These are phyloP conservation scores for Tolypocladium inflatum DNA, from an alignment of 2,329 filamentous ascomycete species.

Conservation along the genomic window DNA sequence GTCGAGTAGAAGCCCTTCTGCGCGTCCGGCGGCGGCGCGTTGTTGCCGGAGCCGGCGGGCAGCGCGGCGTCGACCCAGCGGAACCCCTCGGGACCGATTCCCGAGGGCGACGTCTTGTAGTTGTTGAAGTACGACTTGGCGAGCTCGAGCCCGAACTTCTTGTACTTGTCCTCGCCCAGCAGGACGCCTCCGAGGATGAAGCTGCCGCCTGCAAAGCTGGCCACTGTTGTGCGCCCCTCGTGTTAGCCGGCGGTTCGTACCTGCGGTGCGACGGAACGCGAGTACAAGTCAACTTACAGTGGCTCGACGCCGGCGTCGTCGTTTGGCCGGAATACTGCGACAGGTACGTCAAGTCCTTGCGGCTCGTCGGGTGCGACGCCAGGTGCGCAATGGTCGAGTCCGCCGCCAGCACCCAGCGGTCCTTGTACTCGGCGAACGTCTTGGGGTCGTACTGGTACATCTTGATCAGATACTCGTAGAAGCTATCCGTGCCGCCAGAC, in stretches of 20 bases:
- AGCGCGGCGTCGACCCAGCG: slow-evolving; percentile 43
- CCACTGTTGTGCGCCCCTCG: slow-evolving; percentile 37
- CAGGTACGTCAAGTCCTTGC: slow-evolving; percentile 65
- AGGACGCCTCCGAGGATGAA: slow-evolving; percentile 74
- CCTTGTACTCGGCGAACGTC: slow-evolving; percentile 55
- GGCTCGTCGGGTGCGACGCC: slow-evolving; percentile 54
- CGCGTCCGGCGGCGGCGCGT: slow-evolving; percentile 29
- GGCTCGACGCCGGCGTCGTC: slow-evolving; percentile 35
- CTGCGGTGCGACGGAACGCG: neutral
- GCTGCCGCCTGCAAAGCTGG: slow-evolving; percentile 78
- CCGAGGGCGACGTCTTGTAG: slow-evolving; percentile 57
- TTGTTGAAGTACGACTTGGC: slow-evolving; percentile 66
- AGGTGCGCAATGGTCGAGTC: slow-evolving; percentile 68
- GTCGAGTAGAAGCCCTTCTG: slow-evolving; percentile 51
- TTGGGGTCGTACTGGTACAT: slow-evolving; percentile 73
- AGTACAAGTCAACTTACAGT: slow-evolving; percentile 27
- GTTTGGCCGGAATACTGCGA: slow-evolving; percentile 42
- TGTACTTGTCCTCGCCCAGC: slow-evolving; percentile 55
- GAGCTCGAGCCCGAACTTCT: slow-evolving; percentile 64
- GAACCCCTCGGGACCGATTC: slow-evolving; percentile 70
- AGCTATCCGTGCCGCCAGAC: slow-evolving; percentile 69
- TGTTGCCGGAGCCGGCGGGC: slow-evolving; percentile 25
- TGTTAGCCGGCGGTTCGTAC: slow-evolving; percentile 21
- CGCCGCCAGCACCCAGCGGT: slow-evolving; percentile 66
- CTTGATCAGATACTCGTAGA: slow-evolving; percentile 87